Conservation (phyloP, 2,329 filamentous ascomycete species). For the Neofusicoccum ribis region DNA sequence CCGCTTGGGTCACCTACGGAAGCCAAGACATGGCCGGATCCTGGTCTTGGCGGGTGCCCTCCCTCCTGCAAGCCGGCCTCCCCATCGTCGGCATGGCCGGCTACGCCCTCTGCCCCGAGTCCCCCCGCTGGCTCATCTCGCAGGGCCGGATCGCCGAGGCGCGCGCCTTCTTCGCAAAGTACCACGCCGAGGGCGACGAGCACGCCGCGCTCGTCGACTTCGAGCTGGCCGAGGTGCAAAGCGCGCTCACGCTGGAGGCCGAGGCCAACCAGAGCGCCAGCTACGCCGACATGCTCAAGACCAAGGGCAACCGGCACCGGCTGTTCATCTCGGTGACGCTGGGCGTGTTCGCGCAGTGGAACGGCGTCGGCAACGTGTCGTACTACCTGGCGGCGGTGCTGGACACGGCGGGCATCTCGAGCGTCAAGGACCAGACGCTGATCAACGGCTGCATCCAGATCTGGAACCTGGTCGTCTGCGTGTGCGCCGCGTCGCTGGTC, state of each 20-base stretch:
- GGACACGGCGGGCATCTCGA: constrained; percentile 35
- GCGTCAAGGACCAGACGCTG: constrained; percentile 37
- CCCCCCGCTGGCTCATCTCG: constrained; percentile 58
- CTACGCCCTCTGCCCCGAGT: constrained; percentile 54
- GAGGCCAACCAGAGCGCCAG: constrained; percentile 31
- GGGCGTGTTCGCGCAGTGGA: constrained; percentile 60
- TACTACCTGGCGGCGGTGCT: constrained; percentile 41
- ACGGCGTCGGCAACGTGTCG: constrained; percentile 51
- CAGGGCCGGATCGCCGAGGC: constrained; percentile 43
- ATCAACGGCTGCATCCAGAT: constrained; percentile 31
- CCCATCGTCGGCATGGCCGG: constrained; percentile 46
- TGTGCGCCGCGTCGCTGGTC: constrained; percentile 38
- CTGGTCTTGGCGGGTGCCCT: constrained; percentile 36
- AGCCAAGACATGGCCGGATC: constrained; percentile 41
- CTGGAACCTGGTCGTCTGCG: constrained; percentile 60
- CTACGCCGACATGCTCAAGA: constrained; percentile 50
- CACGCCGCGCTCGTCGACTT: constrained; percentile 47
- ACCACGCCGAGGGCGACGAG: constrained; percentile 51
- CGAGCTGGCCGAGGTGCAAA: constrained; percentile 53
- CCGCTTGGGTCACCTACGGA: constrained; percentile 49
- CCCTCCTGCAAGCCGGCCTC: constrained; percentile 50
- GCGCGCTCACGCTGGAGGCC: constrained; percentile 47
- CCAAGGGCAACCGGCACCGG: constrained; percentile 54
- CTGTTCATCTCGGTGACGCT: constrained; percentile 55
- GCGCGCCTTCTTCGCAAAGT: constrained; percentile 53